Base-by-base conservation (phyloP, 1,139 yeast genomes). In the Candida frijolesensis region DNA sequence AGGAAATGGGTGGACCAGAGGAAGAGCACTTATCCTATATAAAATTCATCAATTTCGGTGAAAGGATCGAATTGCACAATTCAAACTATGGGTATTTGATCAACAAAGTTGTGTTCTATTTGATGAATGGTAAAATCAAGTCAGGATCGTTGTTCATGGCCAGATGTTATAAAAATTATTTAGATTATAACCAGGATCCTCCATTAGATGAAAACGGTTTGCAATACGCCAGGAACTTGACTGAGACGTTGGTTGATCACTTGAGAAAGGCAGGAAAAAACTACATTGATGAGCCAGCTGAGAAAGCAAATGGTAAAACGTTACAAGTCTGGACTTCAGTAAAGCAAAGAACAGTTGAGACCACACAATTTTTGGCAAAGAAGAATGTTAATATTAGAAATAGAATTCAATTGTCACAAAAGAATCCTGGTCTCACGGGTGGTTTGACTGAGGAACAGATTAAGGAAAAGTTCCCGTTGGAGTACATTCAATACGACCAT, bases 291-390 rank as follows among this genome's bases (percentile, higher is more conserved):
- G 64, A 44, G 67, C 63, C 48, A 62, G 74, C 80, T 74, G 1
- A 76, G 55, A 82, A 82, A 1, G 67, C 70, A 4, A 70, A 76
- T 48, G 80, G 79, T 18, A 71, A 77, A 50, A 72, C 82, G n/a
- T 74, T 86, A 54, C 83, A 83, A 6, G 91, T 94, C 12, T 94
- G 98, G 97, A 89, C 97, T 0, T 92, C 97, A 0, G 91, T 95
- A 6, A 82, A 96, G 53, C 78, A 82, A 58, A 80, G 97, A 61
- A 91, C 97, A 0, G 77, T 86, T 14, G 90, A 91, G 60, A 84
- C 96, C 1, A 91, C 95, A 0, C 77, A 79, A 49, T 82, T 78
- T 53, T 88, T 92, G 65, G 74, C 80, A 40, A 78, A 80, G 9
- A 76, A 73, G 47, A 85, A 82, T 29, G 79, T 89, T 52, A 77